Evolutionary conservation across 495 filamentous ascomycete genomes (phyloP), one percentile per base, ranked within the genome.

Genomic region (Friedmanniomyces simplex): DNA sequence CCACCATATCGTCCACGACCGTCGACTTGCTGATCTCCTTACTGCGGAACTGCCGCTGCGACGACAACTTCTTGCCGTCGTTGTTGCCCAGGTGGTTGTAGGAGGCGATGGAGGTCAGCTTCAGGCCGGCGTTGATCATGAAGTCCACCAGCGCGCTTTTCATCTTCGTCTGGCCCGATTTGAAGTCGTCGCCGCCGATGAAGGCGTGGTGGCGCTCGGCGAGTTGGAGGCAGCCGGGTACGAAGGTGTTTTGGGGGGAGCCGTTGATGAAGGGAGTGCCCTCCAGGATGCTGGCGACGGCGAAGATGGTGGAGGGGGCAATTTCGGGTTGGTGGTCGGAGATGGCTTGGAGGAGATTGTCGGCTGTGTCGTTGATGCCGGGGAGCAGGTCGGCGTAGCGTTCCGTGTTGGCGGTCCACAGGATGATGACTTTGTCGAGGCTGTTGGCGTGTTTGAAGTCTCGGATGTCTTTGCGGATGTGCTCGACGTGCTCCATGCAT

Each of bases 71-170:
- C 83, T 88, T 95, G 77, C 93, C 93, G 69, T 98, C 93, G 68
- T 98, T 98, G 79, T 98, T 98, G 68, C 93, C 93, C 49, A 98
- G 85, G 74, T 97, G 94, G 80, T 98, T 98, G 82, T 97, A 98
- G 76, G 87, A 93, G 64, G 93, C 88, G 73, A 98, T 97, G 53
- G 94, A 96, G 53, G 94, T 98, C 64, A 98, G 84, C 80, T 95
- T 96, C 79, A 98, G 96, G 70, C 93, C 93, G 54, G 93, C 94
- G 71, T 84, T 96, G 83, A 98, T 93, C 66, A 98, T 74, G 79
- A 98, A 98, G 75, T 98, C 93, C 18, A 97, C 94, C 18, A 98
- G 82, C 20, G 94, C 94, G 39, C 90, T 96, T 74, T 98, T 98
- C 93, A 98, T 98, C 83, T 98, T 98, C 66, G 93, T 98, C 80